Evolutionary conservation across 2,329 filamentous ascomycete genomes (phyloP), one percentile per base, ranked within the genome.

Genomic region (Monosporascus sp.): DNA sequence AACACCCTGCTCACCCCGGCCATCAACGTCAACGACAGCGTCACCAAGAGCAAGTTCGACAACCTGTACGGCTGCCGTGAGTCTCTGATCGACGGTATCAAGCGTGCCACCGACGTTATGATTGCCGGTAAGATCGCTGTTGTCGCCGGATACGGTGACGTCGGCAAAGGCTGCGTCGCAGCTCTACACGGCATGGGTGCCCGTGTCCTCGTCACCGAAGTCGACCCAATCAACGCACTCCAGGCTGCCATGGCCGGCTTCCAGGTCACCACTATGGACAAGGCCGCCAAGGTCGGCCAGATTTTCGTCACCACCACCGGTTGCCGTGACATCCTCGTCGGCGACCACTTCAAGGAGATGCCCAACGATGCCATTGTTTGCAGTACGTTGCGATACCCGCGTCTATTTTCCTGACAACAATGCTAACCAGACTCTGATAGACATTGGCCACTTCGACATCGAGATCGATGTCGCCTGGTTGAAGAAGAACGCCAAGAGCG

Each of bases 11-110:
- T 96, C 60, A 89, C 96, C 64, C 94, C 94, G 65, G 83, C 93
- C 77, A 90, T 97, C 87, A 99, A 99, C 78, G 93, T 99, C 83
- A 97, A 99, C 82, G 93, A 99, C 86, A 92, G 89, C 56, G 93
- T 99, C 73, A 99, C 94, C 77, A 99, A 97, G 88, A 96, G 91
- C 79, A 99, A 99, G 86, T 99, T 99, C 75, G 94, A 97, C 86
- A 99, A 99, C 87, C 81, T 97, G 63, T 99, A 97, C 85, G 93
- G 94, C 72, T 97, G 94, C 90, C 88, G 91, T 74, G 94, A 97
- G 82, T 97, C 93, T 61, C 88, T 99, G 68, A 87, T 99, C 70
- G 94, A 99, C 76, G 94, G 94, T 75, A 97, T 99, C 87, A 99
- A 97, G 89, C 93, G 93, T 81, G 93, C 94, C 68, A 99, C 94